Evolutionary conservation across 2,329 filamentous ascomycete species (phyloP).

Genomic region (Trichoderma hamatum): DNA sequence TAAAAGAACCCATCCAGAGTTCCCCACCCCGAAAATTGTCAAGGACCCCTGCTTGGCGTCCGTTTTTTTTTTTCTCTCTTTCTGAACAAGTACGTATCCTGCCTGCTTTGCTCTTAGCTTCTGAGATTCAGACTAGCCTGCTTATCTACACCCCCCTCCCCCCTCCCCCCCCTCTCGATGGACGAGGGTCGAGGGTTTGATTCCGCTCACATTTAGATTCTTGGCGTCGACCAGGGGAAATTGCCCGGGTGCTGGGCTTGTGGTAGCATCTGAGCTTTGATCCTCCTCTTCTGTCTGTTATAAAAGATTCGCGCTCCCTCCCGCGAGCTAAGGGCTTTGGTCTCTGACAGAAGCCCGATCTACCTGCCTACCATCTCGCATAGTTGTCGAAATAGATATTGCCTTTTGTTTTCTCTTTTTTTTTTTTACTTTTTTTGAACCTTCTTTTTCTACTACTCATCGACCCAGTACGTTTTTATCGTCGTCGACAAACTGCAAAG

Average conservation of each 20-base stretch:
- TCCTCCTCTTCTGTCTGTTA: background rate
- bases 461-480: no score
- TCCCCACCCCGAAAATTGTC: background rate
- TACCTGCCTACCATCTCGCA: background rate
- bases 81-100: no score
- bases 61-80: background rate
- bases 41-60: background rate
- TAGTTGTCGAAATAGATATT: background rate
- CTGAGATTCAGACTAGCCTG: background rate
- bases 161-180: background rate
- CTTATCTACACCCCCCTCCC: background rate
- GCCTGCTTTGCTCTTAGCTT: background rate
- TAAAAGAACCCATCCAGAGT: background rate
- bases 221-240: constrained; percentile 13
- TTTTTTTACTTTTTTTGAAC: no score
- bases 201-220: background rate
- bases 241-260: constrained; percentile 7
- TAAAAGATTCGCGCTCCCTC: constrained; percentile 16
- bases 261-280: background rate
- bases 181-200: background rate
- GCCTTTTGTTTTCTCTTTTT: no score
- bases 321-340: background rate
- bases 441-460: background rate
- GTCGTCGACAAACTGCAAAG: no score
- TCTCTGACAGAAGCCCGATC: background rate